A percentile compares a stretch with the other conserved stretches of the same genome.
Evolutionary conservation across 1,284 basidiomycete species (phyloP).

Genomic region (Hemileia vastatrix): DNA sequence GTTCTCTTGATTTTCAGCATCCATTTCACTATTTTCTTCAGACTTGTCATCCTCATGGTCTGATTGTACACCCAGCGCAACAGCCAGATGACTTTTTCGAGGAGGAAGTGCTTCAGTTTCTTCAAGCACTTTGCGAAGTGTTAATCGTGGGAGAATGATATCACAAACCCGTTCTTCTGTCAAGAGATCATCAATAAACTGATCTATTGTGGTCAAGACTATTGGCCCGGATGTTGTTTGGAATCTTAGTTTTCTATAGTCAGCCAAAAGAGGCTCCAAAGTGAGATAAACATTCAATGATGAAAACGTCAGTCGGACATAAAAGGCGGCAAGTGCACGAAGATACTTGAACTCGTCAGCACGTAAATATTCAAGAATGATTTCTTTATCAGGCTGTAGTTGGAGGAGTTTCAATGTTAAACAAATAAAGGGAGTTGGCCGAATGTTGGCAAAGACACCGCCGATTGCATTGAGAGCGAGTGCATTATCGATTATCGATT

Average conservation of each 20-base stretch:
- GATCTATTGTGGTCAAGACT: conserved; percentile 73
- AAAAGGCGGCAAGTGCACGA: conserved; percentile 82
- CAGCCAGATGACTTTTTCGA: conserved; percentile 65
- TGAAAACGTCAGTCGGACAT: conserved; percentile 86
- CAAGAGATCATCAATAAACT: conserved; percentile 76
- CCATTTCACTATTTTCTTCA: conserved; percentile 23
- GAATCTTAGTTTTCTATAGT: conserved; percentile 79
- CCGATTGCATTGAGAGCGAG: conserved; percentile 73
- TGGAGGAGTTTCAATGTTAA: conserved; percentile 87
- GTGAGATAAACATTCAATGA: conserved; percentile 82
- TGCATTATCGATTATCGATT: conserved; percentile 84
- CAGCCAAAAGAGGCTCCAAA: conserved; percentile 85
- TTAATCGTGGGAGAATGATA: conserved; percentile 83
- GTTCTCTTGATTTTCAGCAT: conserved; percentile 17
- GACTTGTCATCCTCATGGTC: conserved; percentile 22
- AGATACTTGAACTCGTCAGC: conserved; percentile 99
- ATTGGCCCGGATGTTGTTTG: conserved; percentile 60
- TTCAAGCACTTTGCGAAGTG: conserved; percentile 75
- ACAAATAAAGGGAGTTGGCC: conserved; percentile 82
- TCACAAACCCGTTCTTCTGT: conserved; percentile 89
- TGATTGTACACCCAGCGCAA: conserved; percentile 55
- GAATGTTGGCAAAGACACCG: conserved; percentile 78
- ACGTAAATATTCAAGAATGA: conserved; percentile 82
- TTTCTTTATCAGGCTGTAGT: conserved; percentile 94
- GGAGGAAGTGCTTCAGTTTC: conserved; percentile 80